Evolutionary conservation across 139 green algal genomes (phyloP), one percentile per base, ranked within the genome.

Genomic region (Chlamydomonas sphaeroides): DNA sequence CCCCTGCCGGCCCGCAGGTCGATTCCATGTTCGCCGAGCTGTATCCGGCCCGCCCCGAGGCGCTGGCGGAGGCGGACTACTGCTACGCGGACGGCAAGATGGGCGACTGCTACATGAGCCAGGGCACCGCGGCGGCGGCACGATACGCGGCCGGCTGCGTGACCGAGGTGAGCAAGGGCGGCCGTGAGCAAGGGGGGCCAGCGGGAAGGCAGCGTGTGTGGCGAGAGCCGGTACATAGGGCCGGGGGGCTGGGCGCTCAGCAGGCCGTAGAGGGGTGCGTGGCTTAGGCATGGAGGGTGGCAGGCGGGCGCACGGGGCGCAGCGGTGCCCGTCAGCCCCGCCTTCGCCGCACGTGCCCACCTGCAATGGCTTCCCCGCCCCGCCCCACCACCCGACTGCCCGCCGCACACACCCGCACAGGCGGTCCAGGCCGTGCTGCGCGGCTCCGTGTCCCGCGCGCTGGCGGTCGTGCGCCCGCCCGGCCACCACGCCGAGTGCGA

Each of bases 401-500:
- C n/a, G n/a, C n/a, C n/a, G n/a, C n/a, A n/a, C n/a, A n/a, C n/a
- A 28, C 61, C 11, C 67, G 35, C 36, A 42, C 81, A 89, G 82
- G 88, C 82, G 0, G 85, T 88, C 14, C 63, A 76, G 53, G 32
- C 41, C 6, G 88, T 91, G 66, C 42, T 88, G 30, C n/a, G 18
- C 35, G 88, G 88, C n/a, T 5, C 77, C 35, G 84, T 88, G 21
- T 10, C 36, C 28, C 39, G 39, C 20, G 85, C 83, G 8, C 81
- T 92, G 41, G 94, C 94, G 23, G 85, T 96, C 14, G 93, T 98
- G 72, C 88, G 94, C 38, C 94, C 94, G 0, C 94, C 94, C 4
- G 95, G 95, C 0, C 95, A 98, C 83, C 95, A 98, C 70, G 95
- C 95, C 28, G 91, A 94, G 86, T 86, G 88, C 38, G 70, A 80